Evolutionary conservation across 2,329 filamentous ascomycete genomes (phyloP).

Genomic region (Pleurostoma richardsiae): DNA sequence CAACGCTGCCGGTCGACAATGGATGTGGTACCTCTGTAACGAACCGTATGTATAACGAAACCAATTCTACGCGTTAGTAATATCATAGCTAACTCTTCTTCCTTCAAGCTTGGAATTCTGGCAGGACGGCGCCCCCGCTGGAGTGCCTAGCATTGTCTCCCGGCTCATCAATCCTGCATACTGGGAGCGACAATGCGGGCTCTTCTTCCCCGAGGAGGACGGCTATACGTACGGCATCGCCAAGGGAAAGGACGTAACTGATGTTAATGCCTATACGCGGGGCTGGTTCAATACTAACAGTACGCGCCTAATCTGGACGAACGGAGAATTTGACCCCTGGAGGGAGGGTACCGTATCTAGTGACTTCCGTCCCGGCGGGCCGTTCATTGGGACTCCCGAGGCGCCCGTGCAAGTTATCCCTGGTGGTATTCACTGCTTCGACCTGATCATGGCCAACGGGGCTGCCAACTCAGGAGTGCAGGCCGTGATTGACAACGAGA

Average conservation of each 20-base stretch:
- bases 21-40: slow-evolving; percentile 59
- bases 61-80: no score
- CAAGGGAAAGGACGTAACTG: slow-evolving; percentile 36
- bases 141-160: slow-evolving; percentile 41
- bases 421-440: slow-evolving; percentile 50
- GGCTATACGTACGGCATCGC: slow-evolving; percentile 43
- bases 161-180: slow-evolving; percentile 45
- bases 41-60: slow-evolving; percentile 51
- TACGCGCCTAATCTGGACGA: slow-evolving; percentile 51
- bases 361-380: slow-evolving; percentile 47
- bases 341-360: slow-evolving; percentile 46
- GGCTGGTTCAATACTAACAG: slow-evolving; percentile 50
- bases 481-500: slow-evolving; percentile 37
- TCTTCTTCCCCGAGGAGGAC: slow-evolving; percentile 48
- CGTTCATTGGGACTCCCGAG: slow-evolving; percentile 36
- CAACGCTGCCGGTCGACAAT: slow-evolving; percentile 46
- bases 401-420: slow-evolving; percentile 49
- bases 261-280: slow-evolving; percentile 47
- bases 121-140: slow-evolving; percentile 37
- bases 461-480: slow-evolving; percentile 36
- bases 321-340: slow-evolving; percentile 59
- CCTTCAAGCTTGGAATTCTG: slow-evolving; percentile 12
- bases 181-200: slow-evolving; percentile 47
- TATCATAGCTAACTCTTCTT: slow-evolving; percentile 17
- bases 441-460: slow-evolving; percentile 41